phyloP scores from a whole-genome alignment of 202 grass and related monocot genomes.

The Zizania palustris region DNA sequence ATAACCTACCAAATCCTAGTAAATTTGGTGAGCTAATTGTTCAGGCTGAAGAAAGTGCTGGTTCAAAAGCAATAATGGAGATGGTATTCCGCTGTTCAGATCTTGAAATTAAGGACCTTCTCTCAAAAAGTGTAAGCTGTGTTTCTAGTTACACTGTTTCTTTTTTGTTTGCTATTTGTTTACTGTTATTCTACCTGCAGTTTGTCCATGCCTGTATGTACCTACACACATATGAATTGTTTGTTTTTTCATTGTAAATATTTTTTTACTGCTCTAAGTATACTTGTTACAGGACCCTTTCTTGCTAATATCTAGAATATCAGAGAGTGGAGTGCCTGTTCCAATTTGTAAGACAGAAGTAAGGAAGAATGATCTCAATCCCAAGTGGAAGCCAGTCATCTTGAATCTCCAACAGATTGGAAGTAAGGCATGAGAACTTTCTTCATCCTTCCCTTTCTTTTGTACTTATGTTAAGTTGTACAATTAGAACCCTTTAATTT shows the following conservation, averaged over 20 bases:
- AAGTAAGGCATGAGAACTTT: conserved; percentile 77
- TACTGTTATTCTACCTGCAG: conserved; percentile 20
- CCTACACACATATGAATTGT: conserved; percentile 9
- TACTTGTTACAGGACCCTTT: conserved; percentile 82
- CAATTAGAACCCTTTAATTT: conserved; percentile 22
- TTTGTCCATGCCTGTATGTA: conserved; percentile 31
- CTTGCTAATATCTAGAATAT: conserved; percentile 92
- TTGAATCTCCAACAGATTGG: conserved; percentile 97
- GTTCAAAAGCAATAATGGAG: conserved; percentile 91
- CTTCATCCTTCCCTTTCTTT: conserved; percentile 35
- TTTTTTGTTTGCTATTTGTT: conserved; percentile 40
- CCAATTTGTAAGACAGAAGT: conserved; percentile 99
- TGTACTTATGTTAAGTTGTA: conserved; percentile 36
- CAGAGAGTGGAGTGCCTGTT: conserved; percentile 71
- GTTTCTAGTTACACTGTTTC: conserved; percentile 13
- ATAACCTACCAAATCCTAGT: conserved; percentile 54
- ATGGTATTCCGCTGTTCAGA: conserved; percentile 89
- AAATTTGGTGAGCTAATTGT: conserved; percentile 78
- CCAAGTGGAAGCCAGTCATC: conserved; percentile 83
- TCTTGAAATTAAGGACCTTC: conserved; percentile 95
- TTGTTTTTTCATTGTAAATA: conserved; percentile 15
- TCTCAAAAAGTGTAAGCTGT: conserved; percentile 92
- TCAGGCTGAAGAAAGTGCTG: conserved; percentile 76
- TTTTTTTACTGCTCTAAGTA: conserved; percentile 43
- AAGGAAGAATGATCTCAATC: conserved; percentile 97